Percentiles rank a stretch among this genome's conserved stretches.
phyloP scores from a whole-genome alignment of 2,329 filamentous ascomycete genomes.

The Coleophoma crateriformis region DNA sequence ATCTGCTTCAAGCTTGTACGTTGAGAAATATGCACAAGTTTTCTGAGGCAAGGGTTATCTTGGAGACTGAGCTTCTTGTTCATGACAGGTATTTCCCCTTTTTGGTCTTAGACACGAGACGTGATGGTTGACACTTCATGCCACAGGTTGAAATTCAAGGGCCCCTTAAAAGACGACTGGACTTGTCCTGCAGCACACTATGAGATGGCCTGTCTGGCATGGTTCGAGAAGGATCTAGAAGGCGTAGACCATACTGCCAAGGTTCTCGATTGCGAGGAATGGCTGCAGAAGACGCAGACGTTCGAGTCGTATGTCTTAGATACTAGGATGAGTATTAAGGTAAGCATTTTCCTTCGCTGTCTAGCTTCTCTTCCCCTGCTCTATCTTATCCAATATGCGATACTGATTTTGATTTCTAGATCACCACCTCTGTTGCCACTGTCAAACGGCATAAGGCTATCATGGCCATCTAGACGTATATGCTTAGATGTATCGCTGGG shows the following conservation, averaged over 20 bases:
- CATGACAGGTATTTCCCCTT: constrained; percentile 53
- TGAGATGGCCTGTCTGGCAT: constrained; percentile 77
- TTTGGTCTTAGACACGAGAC: not conserved
- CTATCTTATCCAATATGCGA: not conserved
- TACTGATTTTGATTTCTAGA: not conserved
- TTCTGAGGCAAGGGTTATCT: constrained; percentile 57
- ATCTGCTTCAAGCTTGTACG: constrained; percentile 61
- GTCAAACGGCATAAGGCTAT: not conserved
- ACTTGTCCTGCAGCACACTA: constrained; percentile 72
- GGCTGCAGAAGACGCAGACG: constrained; percentile 60
- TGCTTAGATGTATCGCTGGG: not conserved
- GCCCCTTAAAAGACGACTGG: constrained; percentile 62
- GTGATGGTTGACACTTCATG: not conserved
- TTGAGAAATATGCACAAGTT: constrained; percentile 57
- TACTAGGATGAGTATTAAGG: constrained; percentile 65
- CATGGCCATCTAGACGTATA: not conserved
- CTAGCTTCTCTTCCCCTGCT: not conserved
- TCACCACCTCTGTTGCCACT: not conserved
- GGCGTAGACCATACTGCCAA: constrained; percentile 32
- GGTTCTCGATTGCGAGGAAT: constrained; percentile 55
- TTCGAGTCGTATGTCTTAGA: constrained; percentile 71
- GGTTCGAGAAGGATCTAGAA: constrained; percentile 53
- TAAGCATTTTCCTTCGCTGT: not conserved
- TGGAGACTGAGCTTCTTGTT: constrained; percentile 57
- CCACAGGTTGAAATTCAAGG: constrained; percentile 47